Evolutionary conservation across 208 protist species (phyloP).

Genomic region (Wallacemonas sp.): DNA sequence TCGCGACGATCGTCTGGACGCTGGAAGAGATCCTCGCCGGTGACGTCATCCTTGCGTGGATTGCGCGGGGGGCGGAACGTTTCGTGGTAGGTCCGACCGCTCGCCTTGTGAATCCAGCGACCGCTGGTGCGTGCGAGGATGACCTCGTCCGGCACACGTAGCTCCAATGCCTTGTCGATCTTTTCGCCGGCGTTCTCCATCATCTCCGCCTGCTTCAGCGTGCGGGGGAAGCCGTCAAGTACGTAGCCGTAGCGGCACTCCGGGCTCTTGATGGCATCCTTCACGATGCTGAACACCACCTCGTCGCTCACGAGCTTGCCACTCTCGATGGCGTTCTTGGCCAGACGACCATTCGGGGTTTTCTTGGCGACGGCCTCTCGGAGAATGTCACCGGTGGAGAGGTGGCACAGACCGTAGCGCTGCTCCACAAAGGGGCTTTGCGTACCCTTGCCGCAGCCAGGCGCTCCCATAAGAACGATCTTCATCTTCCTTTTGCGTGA

Average conservation of each 20-base stretch:
- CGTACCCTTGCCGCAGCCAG: constrained; percentile 94
- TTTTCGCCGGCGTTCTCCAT: constrained; percentile 83
- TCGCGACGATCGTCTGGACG: constrained; percentile 93
- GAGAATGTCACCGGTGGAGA: constrained; percentile 95
- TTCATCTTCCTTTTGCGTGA: constrained; percentile 72
- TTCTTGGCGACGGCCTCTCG: constrained; percentile 74
- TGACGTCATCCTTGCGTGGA: constrained; percentile 90
- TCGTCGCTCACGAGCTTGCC: constrained; percentile 91
- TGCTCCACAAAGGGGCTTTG: constrained; percentile 87
- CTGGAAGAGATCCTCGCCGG: constrained; percentile 92
- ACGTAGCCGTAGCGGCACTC: constrained; percentile 92
- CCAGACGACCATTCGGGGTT: constrained; percentile 64
- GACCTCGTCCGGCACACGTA: constrained; percentile 91
- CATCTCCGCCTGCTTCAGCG: constrained; percentile 87
- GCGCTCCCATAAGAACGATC: constrained; percentile 90
- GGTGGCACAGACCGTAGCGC: constrained; percentile 90
- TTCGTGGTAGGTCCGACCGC: constrained; percentile 93
- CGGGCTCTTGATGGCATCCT: constrained; percentile 77
- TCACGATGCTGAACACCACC: constrained; percentile 91
- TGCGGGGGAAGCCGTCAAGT: constrained; percentile 96
- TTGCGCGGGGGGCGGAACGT: constrained; percentile 90
- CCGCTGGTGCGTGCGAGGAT: constrained; percentile 90
- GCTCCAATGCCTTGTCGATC: constrained; percentile 88
- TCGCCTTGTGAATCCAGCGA: constrained; percentile 90
- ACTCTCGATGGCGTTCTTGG: constrained; percentile 71